Evolutionary conservation across 2,329 filamentous ascomycete genomes (phyloP).

Genomic region (Aureobasidium sp.): DNA sequence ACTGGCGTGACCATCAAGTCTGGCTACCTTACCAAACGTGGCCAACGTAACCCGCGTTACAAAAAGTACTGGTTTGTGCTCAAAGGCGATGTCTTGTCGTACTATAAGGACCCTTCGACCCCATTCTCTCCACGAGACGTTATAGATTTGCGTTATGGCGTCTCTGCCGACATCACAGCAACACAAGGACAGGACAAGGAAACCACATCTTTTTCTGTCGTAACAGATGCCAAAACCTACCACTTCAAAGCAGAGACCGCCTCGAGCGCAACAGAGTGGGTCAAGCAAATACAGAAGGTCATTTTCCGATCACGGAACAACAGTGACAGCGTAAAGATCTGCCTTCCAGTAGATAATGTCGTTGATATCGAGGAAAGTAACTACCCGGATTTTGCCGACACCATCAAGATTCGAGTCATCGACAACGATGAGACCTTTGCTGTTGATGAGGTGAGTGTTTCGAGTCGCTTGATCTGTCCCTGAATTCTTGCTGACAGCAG

Average conservation of each 20-base stretch:
- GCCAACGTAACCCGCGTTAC: constrained; percentile 78
- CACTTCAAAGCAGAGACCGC: constrained; percentile 83
- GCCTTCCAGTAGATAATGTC: constrained; percentile 76
- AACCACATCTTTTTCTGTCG: constrained; percentile 65
- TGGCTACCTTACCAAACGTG: constrained; percentile 79
- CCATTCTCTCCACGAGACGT: constrained; percentile 87
- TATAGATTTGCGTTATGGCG: constrained; percentile 84
- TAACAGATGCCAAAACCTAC: constrained; percentile 74
- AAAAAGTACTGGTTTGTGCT: constrained; percentile 88
- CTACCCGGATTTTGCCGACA: constrained; percentile 85
- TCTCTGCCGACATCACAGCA: constrained; percentile 70
- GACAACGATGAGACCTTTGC: constrained; percentile 92
- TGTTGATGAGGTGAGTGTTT: constrained; percentile 67
- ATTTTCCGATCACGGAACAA: constrained; percentile 96
- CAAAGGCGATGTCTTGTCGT: constrained; percentile 85
- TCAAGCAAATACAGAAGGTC: constrained; percentile 83
- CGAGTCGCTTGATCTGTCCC: background rate
- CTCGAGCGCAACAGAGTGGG: constrained; percentile 90
- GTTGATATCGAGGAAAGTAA: constrained; percentile 88
- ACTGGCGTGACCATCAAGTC: constrained; percentile 66
- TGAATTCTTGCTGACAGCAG: constrained; percentile 20
- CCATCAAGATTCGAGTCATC: constrained; percentile 84
- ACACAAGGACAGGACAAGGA: constrained; percentile 62
- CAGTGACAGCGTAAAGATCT: constrained; percentile 94
- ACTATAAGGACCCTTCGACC: constrained; percentile 74